Evolutionary conservation across 2,329 filamentous ascomycete species (phyloP).

Genomic region (Plectosphaerella cucumerina): DNA sequence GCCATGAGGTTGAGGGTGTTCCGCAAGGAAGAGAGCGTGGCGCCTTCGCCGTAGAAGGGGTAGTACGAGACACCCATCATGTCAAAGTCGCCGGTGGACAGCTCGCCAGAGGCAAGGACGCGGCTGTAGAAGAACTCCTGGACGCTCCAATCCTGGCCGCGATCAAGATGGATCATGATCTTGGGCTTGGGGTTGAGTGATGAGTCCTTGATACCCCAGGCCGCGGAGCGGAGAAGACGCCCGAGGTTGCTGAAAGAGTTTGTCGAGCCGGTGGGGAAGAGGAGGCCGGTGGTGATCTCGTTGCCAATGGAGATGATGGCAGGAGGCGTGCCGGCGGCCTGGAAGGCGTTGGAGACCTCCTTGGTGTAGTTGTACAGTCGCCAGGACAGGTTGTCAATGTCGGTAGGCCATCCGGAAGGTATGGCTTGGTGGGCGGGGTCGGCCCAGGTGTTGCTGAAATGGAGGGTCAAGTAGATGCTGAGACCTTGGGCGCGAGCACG

Average conservation of each 20-base stretch:
- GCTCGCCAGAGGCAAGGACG: constrained; percentile 46
- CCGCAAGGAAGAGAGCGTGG: constrained; percentile 54
- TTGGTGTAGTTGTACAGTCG: constrained; percentile 67
- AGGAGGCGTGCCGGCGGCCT: constrained; percentile 48
- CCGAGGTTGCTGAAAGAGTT: constrained; percentile 57
- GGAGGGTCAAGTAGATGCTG: constrained; percentile 57
- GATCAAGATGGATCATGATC: constrained; percentile 72
- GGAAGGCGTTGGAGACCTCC: constrained; percentile 57
- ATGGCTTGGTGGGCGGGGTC: constrained; percentile 60
- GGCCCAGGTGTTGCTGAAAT: constrained; percentile 68
- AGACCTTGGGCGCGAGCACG: constrained; percentile 61
- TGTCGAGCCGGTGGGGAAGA: constrained; percentile 60
- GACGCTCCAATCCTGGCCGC: constrained; percentile 67
- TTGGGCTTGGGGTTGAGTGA: constrained; percentile 51
- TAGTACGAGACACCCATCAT: constrained; percentile 72
- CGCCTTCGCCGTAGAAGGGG: constrained; percentile 61
- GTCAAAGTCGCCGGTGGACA: constrained; percentile 57
- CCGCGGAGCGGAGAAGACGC: constrained; percentile 58
- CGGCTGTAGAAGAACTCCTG: constrained; percentile 64
- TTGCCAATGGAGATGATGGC: constrained; percentile 69
- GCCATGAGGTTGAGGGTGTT: constrained; percentile 55
- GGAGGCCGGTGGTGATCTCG: constrained; percentile 63
- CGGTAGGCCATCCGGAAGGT: constrained; percentile 60
- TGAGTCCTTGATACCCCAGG: constrained; percentile 61
- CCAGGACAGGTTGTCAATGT: constrained; percentile 54